Conservation (phyloP, 371 early-diverging fungal genomes). For the Mortierella sp. region DNA sequence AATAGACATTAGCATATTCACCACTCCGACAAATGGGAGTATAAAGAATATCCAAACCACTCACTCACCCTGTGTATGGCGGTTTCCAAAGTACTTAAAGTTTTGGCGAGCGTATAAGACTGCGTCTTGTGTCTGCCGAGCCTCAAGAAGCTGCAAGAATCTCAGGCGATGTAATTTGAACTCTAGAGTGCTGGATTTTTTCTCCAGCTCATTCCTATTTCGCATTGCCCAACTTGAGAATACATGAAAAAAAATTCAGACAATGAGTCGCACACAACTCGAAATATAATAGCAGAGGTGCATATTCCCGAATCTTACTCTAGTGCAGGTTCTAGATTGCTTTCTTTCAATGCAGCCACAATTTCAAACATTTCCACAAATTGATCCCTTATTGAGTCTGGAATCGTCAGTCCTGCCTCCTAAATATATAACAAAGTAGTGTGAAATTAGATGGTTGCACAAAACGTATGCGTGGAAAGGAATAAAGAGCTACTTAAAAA, state of each 20-base stretch:
- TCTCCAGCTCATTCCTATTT: slow-evolving; percentile 69
- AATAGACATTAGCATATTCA: slow-evolving; percentile 21
- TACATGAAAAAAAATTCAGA: neutral
- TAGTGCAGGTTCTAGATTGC: slow-evolving; percentile 70
- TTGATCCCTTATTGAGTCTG: slow-evolving; percentile 58
- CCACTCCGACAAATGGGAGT: neutral
- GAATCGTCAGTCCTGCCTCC: slow-evolving; percentile 61
- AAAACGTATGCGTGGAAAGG: neutral
- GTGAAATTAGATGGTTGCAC: neutral
- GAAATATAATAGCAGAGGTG: neutral
- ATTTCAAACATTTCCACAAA: slow-evolving; percentile 76
- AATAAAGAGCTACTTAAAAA: neutral
- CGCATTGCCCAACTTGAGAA: slow-evolving; percentile 77
- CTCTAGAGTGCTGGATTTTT: slow-evolving; percentile 78
- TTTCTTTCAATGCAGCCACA: slow-evolving; percentile 59
- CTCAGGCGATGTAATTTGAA: slow-evolving; percentile 86
- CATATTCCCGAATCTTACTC: slow-evolving; percentile 27
- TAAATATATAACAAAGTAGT: slow-evolving; percentile 3
- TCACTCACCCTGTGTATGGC: slow-evolving; percentile 72
- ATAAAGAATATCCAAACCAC: slow-evolving; percentile 9
- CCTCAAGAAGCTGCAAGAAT: slow-evolving; percentile 78
- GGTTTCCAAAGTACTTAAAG: slow-evolving; percentile 74
- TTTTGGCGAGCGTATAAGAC: slow-evolving; percentile 79
- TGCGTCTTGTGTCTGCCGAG: slow-evolving; percentile 66
- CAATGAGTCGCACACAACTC: neutral